Evolutionary conservation across 2,329 filamentous ascomycete species (phyloP), one percentile per base, ranked within the genome.

Genomic region (Coniochaeta pulveracea): DNA sequence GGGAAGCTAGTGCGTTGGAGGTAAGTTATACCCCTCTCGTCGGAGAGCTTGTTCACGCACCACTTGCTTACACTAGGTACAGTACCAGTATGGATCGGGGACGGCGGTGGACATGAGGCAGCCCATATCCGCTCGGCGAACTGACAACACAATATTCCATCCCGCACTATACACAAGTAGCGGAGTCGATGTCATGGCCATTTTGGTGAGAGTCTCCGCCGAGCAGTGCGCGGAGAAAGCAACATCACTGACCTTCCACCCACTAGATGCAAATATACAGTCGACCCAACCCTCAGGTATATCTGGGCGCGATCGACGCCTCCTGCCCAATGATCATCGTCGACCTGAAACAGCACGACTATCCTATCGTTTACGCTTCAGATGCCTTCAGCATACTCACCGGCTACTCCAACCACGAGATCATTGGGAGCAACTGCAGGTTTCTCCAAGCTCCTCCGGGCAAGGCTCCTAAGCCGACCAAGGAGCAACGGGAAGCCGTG

Each of bases 261-360:
- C 5, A 11, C 16, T 37, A 69, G 66, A 49, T 66, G 54, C 72
- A 77, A 31, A 76, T 93, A 16, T 74, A 76, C 22, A 71, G 69
- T 12, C 68, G 85, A 37, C 74, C 76, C 11, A 77, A 85, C 39
- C 83, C 85, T 1, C 68, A 80, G 44, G 76, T 93, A 45, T 72
- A 85, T 31, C 77, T 93, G 26, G 86, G 85, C 6, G 72, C 83
- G 1, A 77, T 94, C 21, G 86, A 93, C 54, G 66, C 84, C 43
- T 91, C 85, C 2, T 91, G 85, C 48, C 80, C 85, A 3, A 77
- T 93, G 41, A 72, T 89, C 12, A 69, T 94, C 25, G 91, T 84
- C 55, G 84, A 93, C 52, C 75, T 86, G 19, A 66, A 71, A 26
- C 69, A 72, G 44, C 71, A 80, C 18, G 85, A 93, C 52, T 63